Base-by-base conservation (phyloP, 2,329 filamentous ascomycete genomes). In the Fusarium mexicanum region DNA sequence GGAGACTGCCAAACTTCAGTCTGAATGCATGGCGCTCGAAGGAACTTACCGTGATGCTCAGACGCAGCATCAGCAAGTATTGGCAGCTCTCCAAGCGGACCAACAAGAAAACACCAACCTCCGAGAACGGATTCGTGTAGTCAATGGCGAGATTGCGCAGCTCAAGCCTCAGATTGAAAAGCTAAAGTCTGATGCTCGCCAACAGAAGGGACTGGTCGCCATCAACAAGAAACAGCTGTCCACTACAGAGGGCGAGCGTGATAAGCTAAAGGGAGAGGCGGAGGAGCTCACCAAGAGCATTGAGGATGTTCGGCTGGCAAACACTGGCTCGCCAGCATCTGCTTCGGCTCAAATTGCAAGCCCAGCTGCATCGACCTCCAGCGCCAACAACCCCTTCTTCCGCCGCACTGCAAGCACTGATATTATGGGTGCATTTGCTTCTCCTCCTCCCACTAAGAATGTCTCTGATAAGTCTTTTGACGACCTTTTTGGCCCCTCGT, bases 151-250 rank as follows among this genome's bases (percentile, higher is more conserved):
- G 82, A 92, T 98, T 76, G 88, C 90, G 24, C 92, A 95, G 82
- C 85, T 98, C 46, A 97, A 95, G 82, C 95, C 95, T 38, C 92
- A 96, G 75, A 91, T 99, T 60, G 96, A 99, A 81, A 98, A 98
- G 86, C 88, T 97, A 77, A 95, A 93, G 81, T 94, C 93, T 18
- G 95, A 98, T 77, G 95, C 95, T 33, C 91, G 96, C 47, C 96
- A 98, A 82, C 95, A 98, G 80, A 98, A 97, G 85, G 96, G 96
- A 24, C 87, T 98, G 74, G 96, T 97, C 37, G 95, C 96, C 48
- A 99, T 99, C 85, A 98, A 98, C 85, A 98, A 97, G 87, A 99
- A 99, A 85, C 96, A 99, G 84, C 86, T 98, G 69, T 90, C 92
- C 41, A 98, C 95, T 2, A 94, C 93, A 65, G 96, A 99, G 82